phyloP scores from a whole-genome alignment of 148 eudicot genomes.

The Chenopodium formosanum region DNA sequence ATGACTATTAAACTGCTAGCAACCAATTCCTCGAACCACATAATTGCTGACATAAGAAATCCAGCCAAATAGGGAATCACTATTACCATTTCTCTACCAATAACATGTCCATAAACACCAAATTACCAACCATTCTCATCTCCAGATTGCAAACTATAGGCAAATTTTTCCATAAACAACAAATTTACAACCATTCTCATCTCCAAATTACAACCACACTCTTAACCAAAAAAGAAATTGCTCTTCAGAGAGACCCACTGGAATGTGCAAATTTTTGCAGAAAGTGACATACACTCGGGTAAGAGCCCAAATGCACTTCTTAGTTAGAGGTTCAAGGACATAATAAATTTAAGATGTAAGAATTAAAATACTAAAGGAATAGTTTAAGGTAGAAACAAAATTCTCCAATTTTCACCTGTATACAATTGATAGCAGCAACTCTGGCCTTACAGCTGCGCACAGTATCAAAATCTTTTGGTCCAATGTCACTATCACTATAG shows the following conservation, averaged over 20 bases:
- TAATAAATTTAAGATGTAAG: neutral
- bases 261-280: neutral
- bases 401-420: constrained; percentile 56
- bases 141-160: neutral
- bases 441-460: constrained; percentile 61
- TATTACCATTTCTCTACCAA: neutral
- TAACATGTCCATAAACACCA: neutral
- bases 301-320: neutral
- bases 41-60: neutral
- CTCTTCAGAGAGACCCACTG: neutral
- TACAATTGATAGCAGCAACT: constrained; percentile 80
- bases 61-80: neutral
- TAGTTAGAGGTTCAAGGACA: neutral
- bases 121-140: neutral
- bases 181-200: neutral
- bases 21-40: neutral
- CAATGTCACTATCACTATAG: constrained; percentile 75
- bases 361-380: neutral
- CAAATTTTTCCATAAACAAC: neutral
- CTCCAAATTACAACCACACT: neutral
- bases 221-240: neutral
- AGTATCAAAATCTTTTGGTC: constrained; percentile 38
- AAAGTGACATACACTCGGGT: neutral
- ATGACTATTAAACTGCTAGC: neutral
- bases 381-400: neutral